Percentiles rank a stretch among this genome's conserved stretches.
phyloP scores from a whole-genome alignment of 805 yeast species.

The Spathaspora passalidarum region DNA sequence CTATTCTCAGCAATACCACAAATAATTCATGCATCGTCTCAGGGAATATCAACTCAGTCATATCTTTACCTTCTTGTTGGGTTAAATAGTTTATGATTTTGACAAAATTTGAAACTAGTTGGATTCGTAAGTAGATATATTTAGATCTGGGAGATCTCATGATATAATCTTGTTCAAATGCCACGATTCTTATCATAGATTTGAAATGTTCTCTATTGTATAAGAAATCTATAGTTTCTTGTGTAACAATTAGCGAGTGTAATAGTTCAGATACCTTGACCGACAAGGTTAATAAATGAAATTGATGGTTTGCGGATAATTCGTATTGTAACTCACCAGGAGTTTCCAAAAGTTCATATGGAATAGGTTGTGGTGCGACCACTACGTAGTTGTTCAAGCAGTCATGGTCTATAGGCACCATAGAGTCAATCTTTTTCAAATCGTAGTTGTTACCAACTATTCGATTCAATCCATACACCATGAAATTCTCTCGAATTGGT shows the following conservation, averaged over 20 bases:
- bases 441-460: conserved; percentile 50
- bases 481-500: conserved; percentile 37
- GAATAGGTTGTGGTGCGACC: conserved; percentile 27
- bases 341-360: conserved; percentile 13
- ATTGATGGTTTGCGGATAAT: conserved; percentile 30
- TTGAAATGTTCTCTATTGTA: conserved; percentile 38
- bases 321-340: conserved; percentile 5
- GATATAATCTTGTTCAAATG: conserved; percentile 47
- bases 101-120: conserved; percentile 39
- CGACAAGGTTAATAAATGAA: conserved; percentile 41
- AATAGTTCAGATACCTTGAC: conserved; percentile 46
- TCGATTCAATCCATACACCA: conserved; percentile 54
- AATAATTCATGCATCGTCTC: conserved; percentile 45
- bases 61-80: conserved; percentile 28
- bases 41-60: conserved; percentile 34
- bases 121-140: conserved; percentile 32
- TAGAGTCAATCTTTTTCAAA: conserved; percentile 37
- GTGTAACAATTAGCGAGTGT: conserved; percentile 40
- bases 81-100: conserved; percentile 38
- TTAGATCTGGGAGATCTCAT: conserved; percentile 44
- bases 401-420: conserved; percentile 34
- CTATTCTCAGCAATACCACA: conserved; percentile 50
- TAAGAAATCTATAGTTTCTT: conserved; percentile 21
- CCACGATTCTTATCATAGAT: conserved; percentile 40
- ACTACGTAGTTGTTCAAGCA: conserved; percentile 19